Evolutionary conservation across 169 alveolate species (phyloP), one percentile per base, ranked within the genome.

Genomic region (Plasmodium gaboni): DNA sequence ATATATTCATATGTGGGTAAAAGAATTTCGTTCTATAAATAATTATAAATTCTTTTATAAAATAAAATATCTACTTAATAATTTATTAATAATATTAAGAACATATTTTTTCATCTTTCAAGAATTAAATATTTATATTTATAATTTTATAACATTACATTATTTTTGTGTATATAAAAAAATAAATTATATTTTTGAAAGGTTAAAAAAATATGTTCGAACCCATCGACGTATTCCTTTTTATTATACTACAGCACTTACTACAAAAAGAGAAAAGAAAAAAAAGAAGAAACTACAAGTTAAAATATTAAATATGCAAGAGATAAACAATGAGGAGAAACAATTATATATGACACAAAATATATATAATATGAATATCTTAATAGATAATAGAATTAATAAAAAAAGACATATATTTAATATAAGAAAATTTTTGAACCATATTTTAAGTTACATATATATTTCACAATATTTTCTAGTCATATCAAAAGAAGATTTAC

Each of bases 111-210:
- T 51, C 22, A 80, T 68, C 8, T 80, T 80, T 38, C 83, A 80
- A 19, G 90, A 80, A 2, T 15, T 80, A n/a, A 80, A 80, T n/a
- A 68, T 38, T 22, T 67, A 53, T n/a, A 67, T 80, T 1, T 12
- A 53, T 24, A 51, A 67, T 17, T 80, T 80, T 38, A 59, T 80
- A 32, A 44, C 74, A 10, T 53, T 80, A 15, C 90, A 80, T 26
- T 80, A 80, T 70, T 53, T 68, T 9, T 19, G 65, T 46, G n/a
- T 80, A 7, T 80, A 80, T 48, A 80, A 67, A 51, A 68, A 57
- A 46, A 26, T 53, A 13, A 80, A 80, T 46, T 10, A 28, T 71
- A 28, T 61, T 0, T 61, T 51, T 22, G 74, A n/a, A 3, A 46
- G 10, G 1, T 73, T 80, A 12, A 80, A 55, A 15, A 46, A 44